These are phyloP conservation scores for Pseudoturritis turrita DNA, from an alignment of 345 rosid genomes.

Conservation along the genomic window DNA sequence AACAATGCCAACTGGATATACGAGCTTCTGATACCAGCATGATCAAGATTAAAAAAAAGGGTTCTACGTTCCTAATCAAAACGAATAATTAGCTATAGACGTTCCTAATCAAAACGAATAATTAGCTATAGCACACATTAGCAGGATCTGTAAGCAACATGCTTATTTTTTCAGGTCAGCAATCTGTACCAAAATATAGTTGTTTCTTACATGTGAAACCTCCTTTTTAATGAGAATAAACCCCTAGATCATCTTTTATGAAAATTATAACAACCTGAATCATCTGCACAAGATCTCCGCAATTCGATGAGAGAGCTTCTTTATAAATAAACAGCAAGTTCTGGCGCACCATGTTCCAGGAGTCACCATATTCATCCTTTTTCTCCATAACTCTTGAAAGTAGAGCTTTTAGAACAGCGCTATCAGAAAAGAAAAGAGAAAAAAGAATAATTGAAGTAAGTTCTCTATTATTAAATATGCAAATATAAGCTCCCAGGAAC, in stretches of 20 bases:
- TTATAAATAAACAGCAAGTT: slow-evolving; percentile 57
- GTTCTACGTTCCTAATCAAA: not conserved
- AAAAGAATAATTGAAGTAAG: not conserved
- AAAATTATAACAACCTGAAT: slow-evolving; percentile 56
- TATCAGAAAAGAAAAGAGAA: slow-evolving; percentile 36
- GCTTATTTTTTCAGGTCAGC: not conserved
- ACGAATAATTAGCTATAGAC: not conserved
- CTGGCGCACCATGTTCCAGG: slow-evolving; percentile 54
- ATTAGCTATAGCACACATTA: not conserved
- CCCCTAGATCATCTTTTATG: not conserved
- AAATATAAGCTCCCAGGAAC: not conserved
- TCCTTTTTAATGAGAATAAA: not conserved
- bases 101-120: not conserved
- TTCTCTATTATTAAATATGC: not conserved
- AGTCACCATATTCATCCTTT: slow-evolving; percentile 50
- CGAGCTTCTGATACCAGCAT: not conserved
- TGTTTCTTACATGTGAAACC: not conserved
- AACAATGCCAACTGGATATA: slow-evolving; percentile 1
- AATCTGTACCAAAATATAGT: not conserved
- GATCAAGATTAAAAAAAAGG: not conserved
- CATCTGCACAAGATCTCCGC: slow-evolving; percentile 56
- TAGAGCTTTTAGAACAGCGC: slow-evolving; percentile 66
- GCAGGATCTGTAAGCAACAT: not conserved
- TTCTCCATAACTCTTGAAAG: slow-evolving; percentile 61
- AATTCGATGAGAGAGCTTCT: slow-evolving; percentile 72